Conservation (phyloP, 768 basidiomycete genomes). For the Mycena latifolia region DNA sequence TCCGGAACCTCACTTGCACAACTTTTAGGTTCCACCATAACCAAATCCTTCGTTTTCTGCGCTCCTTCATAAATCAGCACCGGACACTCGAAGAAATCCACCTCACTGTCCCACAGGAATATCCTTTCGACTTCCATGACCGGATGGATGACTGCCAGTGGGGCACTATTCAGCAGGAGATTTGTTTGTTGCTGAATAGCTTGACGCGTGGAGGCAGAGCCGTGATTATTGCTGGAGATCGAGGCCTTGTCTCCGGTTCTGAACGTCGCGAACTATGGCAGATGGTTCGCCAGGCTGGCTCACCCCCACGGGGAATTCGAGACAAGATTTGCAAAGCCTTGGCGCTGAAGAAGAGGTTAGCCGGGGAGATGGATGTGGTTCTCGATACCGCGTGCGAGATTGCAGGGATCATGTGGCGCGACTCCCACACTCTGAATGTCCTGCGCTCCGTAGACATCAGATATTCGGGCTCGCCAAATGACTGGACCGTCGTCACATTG, state of each 20-base stretch:
- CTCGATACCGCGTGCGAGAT: not conserved
- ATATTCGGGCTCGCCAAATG: not conserved
- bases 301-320: not conserved
- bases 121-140: too few relatives aligned
- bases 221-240: too few relatives aligned
- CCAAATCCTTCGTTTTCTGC: constrained; percentile 6
- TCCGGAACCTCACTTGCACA: constrained; percentile 8
- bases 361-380: not conserved
- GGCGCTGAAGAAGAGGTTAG: not conserved
- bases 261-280: too few relatives aligned
- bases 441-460: constrained; percentile 8
- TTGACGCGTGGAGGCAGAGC: too few relatives aligned
- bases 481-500: constrained; percentile 18
- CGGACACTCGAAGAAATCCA: not conserved
- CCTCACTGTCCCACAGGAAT: too few relatives aligned
- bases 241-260: too few relatives aligned
- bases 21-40: not conserved
- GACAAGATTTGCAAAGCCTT: too few relatives aligned
- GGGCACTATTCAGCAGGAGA: too few relatives aligned
- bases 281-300: not conserved
- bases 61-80: not conserved
- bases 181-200: too few relatives aligned
- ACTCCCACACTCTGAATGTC: not conserved
- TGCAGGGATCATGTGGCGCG: not conserved
- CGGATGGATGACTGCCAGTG: too few relatives aligned